phyloP scores from a whole-genome alignment of 2,329 filamentous ascomycete species.

The Emmonsia crescens region DNA sequence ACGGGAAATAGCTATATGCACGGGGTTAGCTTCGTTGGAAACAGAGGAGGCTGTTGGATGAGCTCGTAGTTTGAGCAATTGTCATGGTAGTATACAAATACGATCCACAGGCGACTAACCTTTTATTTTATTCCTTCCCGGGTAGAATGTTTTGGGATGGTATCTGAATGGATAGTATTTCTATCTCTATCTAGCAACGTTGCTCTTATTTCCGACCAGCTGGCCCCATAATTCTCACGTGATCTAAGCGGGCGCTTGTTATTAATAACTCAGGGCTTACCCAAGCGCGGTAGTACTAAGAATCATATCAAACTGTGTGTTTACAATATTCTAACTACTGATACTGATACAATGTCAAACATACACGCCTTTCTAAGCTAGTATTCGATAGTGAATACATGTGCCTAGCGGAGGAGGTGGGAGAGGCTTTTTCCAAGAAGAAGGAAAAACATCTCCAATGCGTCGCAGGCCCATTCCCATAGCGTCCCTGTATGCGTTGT shows the following conservation, averaged over 20 bases:
- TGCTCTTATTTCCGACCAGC: neutral
- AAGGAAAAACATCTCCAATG: neutral
- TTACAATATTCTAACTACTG: no score
- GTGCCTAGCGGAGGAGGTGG: no score
- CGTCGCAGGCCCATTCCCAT: neutral
- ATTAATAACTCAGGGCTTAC: neutral
- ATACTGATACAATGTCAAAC: neutral
- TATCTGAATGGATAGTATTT: neutral
- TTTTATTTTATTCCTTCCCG: neutral
- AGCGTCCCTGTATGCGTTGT: neutral
- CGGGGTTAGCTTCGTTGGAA: neutral
- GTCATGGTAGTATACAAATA: neutral
- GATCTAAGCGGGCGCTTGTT: neutral
- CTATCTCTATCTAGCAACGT: neutral
- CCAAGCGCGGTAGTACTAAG: no score
- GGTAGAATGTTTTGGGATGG: neutral
- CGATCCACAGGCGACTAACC: neutral
- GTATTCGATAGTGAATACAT: no score
- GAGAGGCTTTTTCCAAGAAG: neutral
- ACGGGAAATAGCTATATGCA: neutral
- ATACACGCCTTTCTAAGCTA: neutral
- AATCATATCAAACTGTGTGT: no score
- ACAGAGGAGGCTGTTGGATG: neutral
- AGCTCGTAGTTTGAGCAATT: neutral
- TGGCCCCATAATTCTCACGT: neutral